Conservation (phyloP, 1,284 basidiomycete genomes). For the Coniferiporia weirii region DNA sequence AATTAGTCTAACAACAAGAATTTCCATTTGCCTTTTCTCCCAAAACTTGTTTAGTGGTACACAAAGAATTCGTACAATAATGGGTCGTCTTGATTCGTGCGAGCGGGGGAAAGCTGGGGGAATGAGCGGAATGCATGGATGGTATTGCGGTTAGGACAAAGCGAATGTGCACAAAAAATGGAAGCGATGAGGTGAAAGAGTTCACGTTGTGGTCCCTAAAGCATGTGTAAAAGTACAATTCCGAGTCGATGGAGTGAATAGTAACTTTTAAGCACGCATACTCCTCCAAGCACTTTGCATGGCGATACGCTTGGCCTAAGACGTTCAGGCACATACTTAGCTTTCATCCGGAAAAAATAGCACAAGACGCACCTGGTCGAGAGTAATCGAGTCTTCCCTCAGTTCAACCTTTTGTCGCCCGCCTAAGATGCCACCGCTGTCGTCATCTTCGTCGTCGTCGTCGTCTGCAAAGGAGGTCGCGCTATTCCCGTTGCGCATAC, state of each 20-base stretch:
- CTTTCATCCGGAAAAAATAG: slow-evolving; percentile 2
- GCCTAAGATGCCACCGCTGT: slow-evolving; percentile 33
- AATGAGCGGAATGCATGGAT: slow-evolving; percentile 10
- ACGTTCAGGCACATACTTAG: neutral
- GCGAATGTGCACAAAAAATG: neutral
- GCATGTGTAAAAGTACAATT: neutral
- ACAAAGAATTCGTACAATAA: slow-evolving; percentile 2
- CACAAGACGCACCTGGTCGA: slow-evolving; percentile 66
- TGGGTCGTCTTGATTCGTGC: neutral
- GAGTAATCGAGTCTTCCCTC: slow-evolving; percentile 74
- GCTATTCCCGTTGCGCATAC: slow-evolving; percentile 45
- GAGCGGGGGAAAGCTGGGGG: neutral
- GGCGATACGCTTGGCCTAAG: slow-evolving; percentile 37
- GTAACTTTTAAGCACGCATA: slow-evolving; percentile 19
- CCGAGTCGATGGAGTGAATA: neutral
- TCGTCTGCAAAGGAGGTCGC: slow-evolving; percentile 32
- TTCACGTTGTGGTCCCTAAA: neutral
- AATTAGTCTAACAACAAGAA: neutral
- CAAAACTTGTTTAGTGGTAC: neutral
- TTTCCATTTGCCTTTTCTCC: neutral
- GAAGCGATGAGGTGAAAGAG: neutral
- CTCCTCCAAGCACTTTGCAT: slow-evolving; percentile 39
- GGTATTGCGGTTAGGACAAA: neutral
- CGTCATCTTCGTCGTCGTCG: slow-evolving; percentile 59
- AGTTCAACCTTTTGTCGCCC: slow-evolving; percentile 69